Percentiles rank a stretch among this genome's conserved stretches.
Conservation (phyloP, 805 yeast species). For the Pichia nanzhaoensis region DNA sequence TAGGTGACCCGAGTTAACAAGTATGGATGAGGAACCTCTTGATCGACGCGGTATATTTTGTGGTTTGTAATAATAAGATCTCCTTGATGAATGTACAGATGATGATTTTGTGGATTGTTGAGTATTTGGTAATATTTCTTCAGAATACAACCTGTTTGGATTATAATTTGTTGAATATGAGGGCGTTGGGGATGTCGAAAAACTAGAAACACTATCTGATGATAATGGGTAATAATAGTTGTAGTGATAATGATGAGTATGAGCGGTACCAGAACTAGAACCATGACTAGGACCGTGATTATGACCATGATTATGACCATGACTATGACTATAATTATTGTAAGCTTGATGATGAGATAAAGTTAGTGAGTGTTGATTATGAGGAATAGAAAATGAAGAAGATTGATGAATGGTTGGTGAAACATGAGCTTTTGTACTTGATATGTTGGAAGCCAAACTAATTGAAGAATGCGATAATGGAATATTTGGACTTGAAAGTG, state of each 20-base stretch:
- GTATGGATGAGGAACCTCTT: slow-evolving; percentile 12
- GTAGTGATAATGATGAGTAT: slow-evolving; percentile 3
- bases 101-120: slow-evolving; percentile 8
- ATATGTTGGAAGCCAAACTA: slow-evolving; percentile 8
- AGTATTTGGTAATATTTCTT: slow-evolving; percentile 7
- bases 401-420: slow-evolving; percentile 8
- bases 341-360: slow-evolving; percentile 3
- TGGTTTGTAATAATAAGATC: slow-evolving; percentile 25
- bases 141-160: slow-evolving; percentile 10
- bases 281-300: slow-evolving; percentile 1
- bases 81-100: slow-evolving; percentile 20
- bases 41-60: slow-evolving; percentile 13
- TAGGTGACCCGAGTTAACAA: background rate
- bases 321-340: slow-evolving; percentile 1
- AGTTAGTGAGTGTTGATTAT: slow-evolving; percentile 7
- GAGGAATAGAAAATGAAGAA: slow-evolving; percentile 5
- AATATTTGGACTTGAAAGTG: slow-evolving; percentile 17
- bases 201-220: background rate
- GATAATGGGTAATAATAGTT: slow-evolving; percentile 6
- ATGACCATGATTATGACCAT: slow-evolving; percentile 2
- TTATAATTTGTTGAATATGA: slow-evolving; percentile 6
- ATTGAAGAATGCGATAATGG: slow-evolving; percentile 14
- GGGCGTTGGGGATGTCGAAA: slow-evolving; percentile 13
- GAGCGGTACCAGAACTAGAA: background rate
- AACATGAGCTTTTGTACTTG: slow-evolving; percentile 6